Conservation (phyloP, 345 rosid species). For the Aquilaria yunnanensis region DNA sequence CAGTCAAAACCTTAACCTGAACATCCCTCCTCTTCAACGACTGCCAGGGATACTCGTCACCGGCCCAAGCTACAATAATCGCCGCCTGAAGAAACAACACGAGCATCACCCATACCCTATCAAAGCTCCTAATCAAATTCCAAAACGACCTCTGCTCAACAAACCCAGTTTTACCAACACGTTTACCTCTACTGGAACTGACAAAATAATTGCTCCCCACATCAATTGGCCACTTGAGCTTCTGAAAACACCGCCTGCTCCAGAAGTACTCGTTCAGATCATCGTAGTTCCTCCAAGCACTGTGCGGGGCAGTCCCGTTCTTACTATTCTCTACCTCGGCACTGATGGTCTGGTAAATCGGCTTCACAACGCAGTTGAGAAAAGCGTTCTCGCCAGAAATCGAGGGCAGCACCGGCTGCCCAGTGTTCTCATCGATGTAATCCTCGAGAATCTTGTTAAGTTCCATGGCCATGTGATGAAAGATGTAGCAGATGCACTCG, state of each 20-base stretch:
- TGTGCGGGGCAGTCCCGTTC: slow-evolving; percentile 94
- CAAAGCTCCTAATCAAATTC: slow-evolving; percentile 84
- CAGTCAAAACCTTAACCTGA: slow-evolving; percentile 62
- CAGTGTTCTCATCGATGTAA: slow-evolving; percentile 85
- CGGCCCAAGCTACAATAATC: slow-evolving; percentile 67
- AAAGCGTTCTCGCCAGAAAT: slow-evolving; percentile 74
- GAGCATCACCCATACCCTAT: slow-evolving; percentile 82
- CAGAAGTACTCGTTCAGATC: slow-evolving; percentile 96
- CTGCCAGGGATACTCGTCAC: slow-evolving; percentile 53
- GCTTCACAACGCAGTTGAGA: slow-evolving; percentile 64
- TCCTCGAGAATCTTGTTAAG: slow-evolving; percentile 74
- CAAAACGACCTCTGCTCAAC: slow-evolving; percentile 94
- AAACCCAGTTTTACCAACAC: slow-evolving; percentile 93
- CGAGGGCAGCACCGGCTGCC: slow-evolving; percentile 76
- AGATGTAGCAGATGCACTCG: slow-evolving; percentile 81
- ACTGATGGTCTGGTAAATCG: slow-evolving; percentile 65
- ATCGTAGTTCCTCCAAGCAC: slow-evolving; percentile 91
- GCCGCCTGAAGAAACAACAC: slow-evolving; percentile 74
- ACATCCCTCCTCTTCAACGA: slow-evolving; percentile 40
- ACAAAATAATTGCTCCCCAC: slow-evolving; percentile 68
- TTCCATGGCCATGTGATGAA: slow-evolving; percentile 92
- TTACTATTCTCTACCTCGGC: slow-evolving; percentile 77
- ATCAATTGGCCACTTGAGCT: slow-evolving; percentile 88
- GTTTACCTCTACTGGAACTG: slow-evolving; percentile 38
- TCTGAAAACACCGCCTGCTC: slow-evolving; percentile 81